phyloP scores from a whole-genome alignment of 495 filamentous ascomycete species.

The Neurospora intermedia region DNA sequence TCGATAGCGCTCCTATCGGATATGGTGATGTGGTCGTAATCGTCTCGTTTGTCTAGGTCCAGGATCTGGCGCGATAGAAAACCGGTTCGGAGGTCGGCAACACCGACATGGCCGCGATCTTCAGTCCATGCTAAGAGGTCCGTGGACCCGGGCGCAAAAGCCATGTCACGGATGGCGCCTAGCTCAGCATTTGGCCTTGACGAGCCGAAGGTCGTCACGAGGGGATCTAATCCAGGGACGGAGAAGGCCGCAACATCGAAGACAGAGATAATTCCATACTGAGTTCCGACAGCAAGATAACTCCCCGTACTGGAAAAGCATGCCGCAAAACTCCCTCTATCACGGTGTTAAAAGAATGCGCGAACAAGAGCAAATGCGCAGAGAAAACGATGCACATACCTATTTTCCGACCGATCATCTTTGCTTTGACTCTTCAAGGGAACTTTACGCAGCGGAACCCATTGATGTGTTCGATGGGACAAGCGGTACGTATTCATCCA shows the following conservation, averaged over 20 bases:
- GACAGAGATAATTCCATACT: conserved; percentile 45
- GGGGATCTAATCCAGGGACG: conserved; percentile 25
- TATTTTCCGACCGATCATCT: conserved; percentile 33
- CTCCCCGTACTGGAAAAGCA: conserved; percentile 42
- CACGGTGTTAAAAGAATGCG: conserved; percentile 4
- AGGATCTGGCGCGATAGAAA: conserved; percentile 69
- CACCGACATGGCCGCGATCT: conserved; percentile 69
- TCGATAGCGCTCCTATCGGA: conserved; percentile 40
- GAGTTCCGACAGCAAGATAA: conserved; percentile 46
- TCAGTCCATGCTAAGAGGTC: conserved; percentile 93
- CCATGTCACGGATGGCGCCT: conserved; percentile 83
- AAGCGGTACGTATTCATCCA: neutral
- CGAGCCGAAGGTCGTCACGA: conserved; percentile 39
- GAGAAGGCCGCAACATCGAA: conserved; percentile 33
- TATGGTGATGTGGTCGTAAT: conserved; percentile 38
- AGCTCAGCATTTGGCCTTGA: conserved; percentile 47
- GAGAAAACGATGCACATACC: conserved; percentile 4
- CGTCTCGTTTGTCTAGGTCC: conserved; percentile 47
- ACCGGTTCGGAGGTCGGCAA: conserved; percentile 72
- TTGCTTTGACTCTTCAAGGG: conserved; percentile 39
- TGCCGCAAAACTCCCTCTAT: conserved; percentile 44
- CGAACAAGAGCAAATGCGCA: neutral
- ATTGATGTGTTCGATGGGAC: conserved; percentile 20
- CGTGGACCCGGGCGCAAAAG: conserved; percentile 80
- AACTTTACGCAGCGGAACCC: conserved; percentile 30